Percentiles rank a stretch among this genome's conserved stretches.
These are phyloP conservation scores for Corchorus olitorius DNA, from an alignment of 345 rosid genomes.

Conservation along the genomic window DNA sequence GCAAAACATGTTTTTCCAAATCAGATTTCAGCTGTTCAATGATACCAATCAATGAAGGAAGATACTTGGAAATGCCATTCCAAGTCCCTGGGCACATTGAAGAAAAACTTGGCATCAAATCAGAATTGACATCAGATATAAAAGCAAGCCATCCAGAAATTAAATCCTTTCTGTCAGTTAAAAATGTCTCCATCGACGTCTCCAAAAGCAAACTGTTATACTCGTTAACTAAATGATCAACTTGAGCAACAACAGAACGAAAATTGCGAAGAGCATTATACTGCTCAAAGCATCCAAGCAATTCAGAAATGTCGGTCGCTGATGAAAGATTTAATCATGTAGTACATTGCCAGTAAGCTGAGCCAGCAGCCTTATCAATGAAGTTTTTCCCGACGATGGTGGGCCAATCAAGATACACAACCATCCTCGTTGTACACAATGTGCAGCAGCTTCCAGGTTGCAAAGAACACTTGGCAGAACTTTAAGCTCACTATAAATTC, in stretches of 20 bases:
- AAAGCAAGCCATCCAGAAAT: constrained; percentile 69
- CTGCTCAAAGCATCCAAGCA: constrained; percentile 97
- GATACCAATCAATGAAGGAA: constrained; percentile 52
- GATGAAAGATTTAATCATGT: constrained; percentile 82
- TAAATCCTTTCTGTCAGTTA: constrained; percentile 43
- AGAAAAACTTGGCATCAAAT: constrained; percentile 39
- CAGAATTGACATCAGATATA: constrained; percentile 44
- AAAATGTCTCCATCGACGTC: constrained; percentile 43
- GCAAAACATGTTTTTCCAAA: constrained; percentile 37
- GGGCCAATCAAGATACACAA: constrained; percentile 88
- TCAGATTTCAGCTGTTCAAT: constrained; percentile 49
- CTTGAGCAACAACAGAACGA: constrained; percentile 56
- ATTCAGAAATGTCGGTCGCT: constrained; percentile 89
- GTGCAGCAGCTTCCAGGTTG: constrained; percentile 81
- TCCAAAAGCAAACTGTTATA: constrained; percentile 59
- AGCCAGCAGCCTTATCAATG: constrained; percentile 76
- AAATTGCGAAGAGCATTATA: constrained; percentile 77
- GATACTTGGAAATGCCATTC: constrained; percentile 39
- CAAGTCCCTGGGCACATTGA: constrained; percentile 30
- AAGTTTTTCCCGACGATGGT: constrained; percentile 91
- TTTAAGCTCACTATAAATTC: constrained; percentile 53
- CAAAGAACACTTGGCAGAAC: constrained; percentile 75
- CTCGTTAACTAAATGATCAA: constrained; percentile 63
- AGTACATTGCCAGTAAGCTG: constrained; percentile 76
- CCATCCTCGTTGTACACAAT: constrained; percentile 80